Base-by-base conservation (phyloP, 257 asterid species). In the Oldenlandia corymbosa region DNA sequence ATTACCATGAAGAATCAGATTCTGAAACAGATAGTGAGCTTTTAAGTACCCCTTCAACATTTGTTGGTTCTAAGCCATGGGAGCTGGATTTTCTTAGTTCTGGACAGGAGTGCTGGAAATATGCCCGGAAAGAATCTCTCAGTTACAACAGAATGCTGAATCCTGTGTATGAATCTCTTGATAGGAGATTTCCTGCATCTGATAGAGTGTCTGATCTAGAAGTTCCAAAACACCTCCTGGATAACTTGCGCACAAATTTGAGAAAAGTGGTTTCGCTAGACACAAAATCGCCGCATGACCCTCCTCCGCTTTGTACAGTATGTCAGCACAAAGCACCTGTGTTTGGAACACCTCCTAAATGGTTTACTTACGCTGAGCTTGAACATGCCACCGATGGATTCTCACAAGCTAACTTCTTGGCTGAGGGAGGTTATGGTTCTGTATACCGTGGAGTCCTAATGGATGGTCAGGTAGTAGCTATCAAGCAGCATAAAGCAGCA, bases 351-450 rank as follows among this genome's bases (percentile, higher is more conserved):
- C 94, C 95, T 49, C 95, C 95, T 4, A 76, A 75, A 75, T 49
- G 80, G 76, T 91, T 91, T 71, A 73, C 86, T n/a, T 88, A 78
- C 47, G 65, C 75, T 20, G 96, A 91, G 86, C 92, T 91, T 2
- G 85, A 79, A 67, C 77, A 55, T 10, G 98, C 95, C 65, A 86
- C 98, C 0, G 39, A 62, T 42, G 88, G 90, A 45, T 91, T 91
- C 64, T 86, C 87, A 34, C 61, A 72, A 74, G 84, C 75, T 39
- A 88, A 88, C 69, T 91, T 88, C 52, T 76, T 91, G 72, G 98
- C 98, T 7, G 96, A 88, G 72, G 96, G 98, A 17, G 96, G 96
- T 52, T 86, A 88, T 61, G 98, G 96, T 67, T 88, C 88, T 49
- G 98, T 91, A 18, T 85, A 91, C 62, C 91, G 90, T 2, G 96